Evolutionary conservation across 169 alveolate species (phyloP).

Genomic region (Plasmodium berghei): DNA sequence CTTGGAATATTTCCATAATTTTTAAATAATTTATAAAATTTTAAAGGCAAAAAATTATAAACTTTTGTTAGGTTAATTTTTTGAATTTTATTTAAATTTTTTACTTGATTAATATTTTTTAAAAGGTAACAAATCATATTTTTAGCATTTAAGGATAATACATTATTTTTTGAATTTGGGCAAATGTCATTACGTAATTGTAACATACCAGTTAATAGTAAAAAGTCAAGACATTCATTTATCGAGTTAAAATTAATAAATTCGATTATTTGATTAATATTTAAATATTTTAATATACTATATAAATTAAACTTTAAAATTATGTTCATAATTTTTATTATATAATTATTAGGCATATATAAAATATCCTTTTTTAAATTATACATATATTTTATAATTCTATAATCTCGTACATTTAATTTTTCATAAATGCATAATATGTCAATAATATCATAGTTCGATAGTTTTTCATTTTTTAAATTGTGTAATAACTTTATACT

Average conservation of each 20-base stretch:
- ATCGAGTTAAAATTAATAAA: slow-evolving; percentile 41
- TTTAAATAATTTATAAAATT: slow-evolving; percentile 42
- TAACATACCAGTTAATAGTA: slow-evolving; percentile 31
- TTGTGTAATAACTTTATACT: slow-evolving; percentile 28
- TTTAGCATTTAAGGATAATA: slow-evolving; percentile 1
- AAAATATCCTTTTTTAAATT: slow-evolving; percentile 37
- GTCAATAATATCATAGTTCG: slow-evolving; percentile 2
- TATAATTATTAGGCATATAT: slow-evolving; percentile 19
- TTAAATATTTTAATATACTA: slow-evolving; percentile 25
- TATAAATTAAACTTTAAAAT: slow-evolving; percentile 65
- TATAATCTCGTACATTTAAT: slow-evolving; percentile 63
- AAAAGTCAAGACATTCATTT: slow-evolving; percentile 49
- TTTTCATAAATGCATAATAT: slow-evolving; percentile 51
- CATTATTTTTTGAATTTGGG: background rate
- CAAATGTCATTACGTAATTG: background rate
- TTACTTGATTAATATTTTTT: slow-evolving; percentile 30
- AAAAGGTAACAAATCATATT: slow-evolving; percentile 36
- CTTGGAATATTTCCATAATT: background rate
- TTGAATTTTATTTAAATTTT: slow-evolving; percentile 8
- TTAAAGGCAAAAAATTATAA: slow-evolving; percentile 22
- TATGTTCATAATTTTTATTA: slow-evolving; percentile 37
- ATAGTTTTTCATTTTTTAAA: slow-evolving; percentile 20
- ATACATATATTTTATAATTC: slow-evolving; percentile 50
- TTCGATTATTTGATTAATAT: slow-evolving; percentile 16
- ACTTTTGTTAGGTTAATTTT: slow-evolving; percentile 29